Evolutionary conservation across 2,329 filamentous ascomycete species (phyloP), one percentile per base, ranked within the genome.

Genomic region (Penicillium sp.): DNA sequence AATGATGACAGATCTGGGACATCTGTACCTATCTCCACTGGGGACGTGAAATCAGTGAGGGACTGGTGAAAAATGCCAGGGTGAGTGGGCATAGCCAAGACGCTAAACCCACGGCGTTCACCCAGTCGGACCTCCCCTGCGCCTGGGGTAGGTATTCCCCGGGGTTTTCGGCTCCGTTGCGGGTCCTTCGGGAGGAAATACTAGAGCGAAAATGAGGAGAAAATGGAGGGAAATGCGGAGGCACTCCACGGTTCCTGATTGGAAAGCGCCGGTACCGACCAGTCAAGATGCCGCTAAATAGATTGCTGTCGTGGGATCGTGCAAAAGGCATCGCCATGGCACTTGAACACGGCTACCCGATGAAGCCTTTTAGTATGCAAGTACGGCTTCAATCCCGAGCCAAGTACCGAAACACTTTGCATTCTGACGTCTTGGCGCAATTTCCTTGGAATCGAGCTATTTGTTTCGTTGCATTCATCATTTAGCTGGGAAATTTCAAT

Each of bases 201-300:
- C n/a, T n/a, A 10, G 60, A 33, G 12, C 31, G 5, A 15, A 33
- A 15, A 33, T 13, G 31, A 33, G 31, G 31, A 33, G 31, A 33
- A 33, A 33, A 33, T 13, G 31, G 62, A 64, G 67, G 63, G 54
- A 58, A 57, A 62, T 63, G 65, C 65, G 66, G 66, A 67, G 66
- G 43, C 38, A 52, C 55, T 61, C 65, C 59, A 62, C 61, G 52
- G 51, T 45, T 25, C 38, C 33, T 52, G 53, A 43, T 43, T 27
- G 29, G 47, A 43, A 35, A 27, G 6, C 23, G 3, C 27, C 12
- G 21, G 7, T 17, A 15, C 35, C 17, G n/a, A 19, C 43, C 7
- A 56, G 33, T 41, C 21, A 40, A 4, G 5, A 35, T n/a, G 41
- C 35, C 21, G 38, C 17, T 42, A 29, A 47, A 35, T 3, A 31